A percentile compares a stretch with the other conserved stretches of the same genome.
These are phyloP conservation scores for Coemansia biformis DNA, from an alignment of 192 early-diverging fungal species.

Conservation along the genomic window DNA sequence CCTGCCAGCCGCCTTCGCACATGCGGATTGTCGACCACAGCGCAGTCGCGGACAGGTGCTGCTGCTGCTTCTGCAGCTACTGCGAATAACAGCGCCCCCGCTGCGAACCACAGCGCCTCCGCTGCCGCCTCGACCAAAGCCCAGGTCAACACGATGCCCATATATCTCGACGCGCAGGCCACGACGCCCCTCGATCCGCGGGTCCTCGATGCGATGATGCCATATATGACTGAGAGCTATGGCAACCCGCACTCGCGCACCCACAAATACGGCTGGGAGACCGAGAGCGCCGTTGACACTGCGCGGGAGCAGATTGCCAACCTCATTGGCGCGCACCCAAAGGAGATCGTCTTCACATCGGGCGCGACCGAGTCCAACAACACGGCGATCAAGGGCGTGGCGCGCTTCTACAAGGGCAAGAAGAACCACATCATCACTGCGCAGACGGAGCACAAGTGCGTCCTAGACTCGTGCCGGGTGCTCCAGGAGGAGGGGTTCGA, in stretches of 20 bases:
- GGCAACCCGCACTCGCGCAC: conserved; percentile 98
- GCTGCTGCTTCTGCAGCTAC: conserved; percentile 6
- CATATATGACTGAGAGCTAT: conserved; percentile 83
- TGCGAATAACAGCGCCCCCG: too few species aligned
- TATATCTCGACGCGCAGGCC: conserved; percentile 94
- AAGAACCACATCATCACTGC: conserved; percentile 97
- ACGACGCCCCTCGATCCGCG: conserved; percentile 91
- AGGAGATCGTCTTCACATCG: conserved; percentile 94
- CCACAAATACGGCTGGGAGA: conserved; percentile 96
- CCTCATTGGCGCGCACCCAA: conserved; percentile 87
- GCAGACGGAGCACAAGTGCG: conserved; percentile 98
- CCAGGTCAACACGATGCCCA: conserved; percentile 60
- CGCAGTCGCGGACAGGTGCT: not conserved
- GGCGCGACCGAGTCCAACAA: conserved; percentile 98
- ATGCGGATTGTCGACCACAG: too few species aligned
- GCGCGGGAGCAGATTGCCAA: conserved; percentile 83
- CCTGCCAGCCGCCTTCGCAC: too few species aligned
- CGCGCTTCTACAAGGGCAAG: conserved; percentile 87
- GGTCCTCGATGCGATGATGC: conserved; percentile 90
- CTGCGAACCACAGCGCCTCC: too few species aligned
- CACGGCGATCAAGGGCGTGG: conserved; percentile 87
- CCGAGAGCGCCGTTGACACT: conserved; percentile 80
- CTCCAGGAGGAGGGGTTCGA: conserved; percentile 93
- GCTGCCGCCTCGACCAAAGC: too few species aligned
- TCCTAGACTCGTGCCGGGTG: conserved; percentile 93